phyloP scores from a whole-genome alignment of 2,329 filamentous ascomycete genomes.

The Aspergillus brunneoviolaceus region DNA sequence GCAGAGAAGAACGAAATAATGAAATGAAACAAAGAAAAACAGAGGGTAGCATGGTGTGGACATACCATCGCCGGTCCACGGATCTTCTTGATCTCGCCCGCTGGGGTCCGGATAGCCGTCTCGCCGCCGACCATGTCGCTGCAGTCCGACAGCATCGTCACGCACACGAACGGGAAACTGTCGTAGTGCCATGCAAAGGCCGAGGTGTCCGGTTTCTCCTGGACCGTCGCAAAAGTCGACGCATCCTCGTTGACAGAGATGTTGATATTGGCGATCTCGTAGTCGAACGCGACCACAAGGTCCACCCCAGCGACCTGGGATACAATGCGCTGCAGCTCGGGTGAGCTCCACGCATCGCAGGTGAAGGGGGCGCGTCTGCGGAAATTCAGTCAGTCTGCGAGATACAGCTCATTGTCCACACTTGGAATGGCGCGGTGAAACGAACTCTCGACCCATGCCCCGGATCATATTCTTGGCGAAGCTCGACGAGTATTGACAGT shows the following conservation, averaged over 20 bases:
- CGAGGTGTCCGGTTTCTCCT: not conserved
- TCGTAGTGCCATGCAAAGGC: constrained; percentile 38
- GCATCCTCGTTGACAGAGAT: constrained; percentile 41
- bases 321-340: constrained; percentile 54
- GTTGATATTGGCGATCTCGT: constrained; percentile 61
- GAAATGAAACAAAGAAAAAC: too few species aligned
- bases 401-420: constrained; percentile 25
- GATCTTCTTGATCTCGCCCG: not conserved
- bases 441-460: constrained; percentile 56
- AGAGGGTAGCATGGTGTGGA: too few species aligned
- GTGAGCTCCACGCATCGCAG: constrained; percentile 58
- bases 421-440: constrained; percentile 19
- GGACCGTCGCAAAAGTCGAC: too few species aligned
- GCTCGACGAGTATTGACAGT: constrained; percentile 59
- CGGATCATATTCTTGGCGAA: constrained; percentile 52
- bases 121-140: constrained; percentile 63
- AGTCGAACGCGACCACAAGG: constrained; percentile 56
- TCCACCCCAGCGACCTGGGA: constrained; percentile 60
- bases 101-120: constrained; percentile 29
- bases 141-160: constrained; percentile 64
- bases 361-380: constrained; percentile 60
- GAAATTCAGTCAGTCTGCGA: constrained; percentile 22
- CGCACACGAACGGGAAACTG: constrained; percentile 65
- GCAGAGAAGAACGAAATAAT: too few species aligned
- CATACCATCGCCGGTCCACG: not conserved